A percentile compares a stretch with the other conserved stretches of the same genome.
Conservation (phyloP, 2,329 filamentous ascomycete species). For the Mycosphaerelloides madeirae region DNA sequence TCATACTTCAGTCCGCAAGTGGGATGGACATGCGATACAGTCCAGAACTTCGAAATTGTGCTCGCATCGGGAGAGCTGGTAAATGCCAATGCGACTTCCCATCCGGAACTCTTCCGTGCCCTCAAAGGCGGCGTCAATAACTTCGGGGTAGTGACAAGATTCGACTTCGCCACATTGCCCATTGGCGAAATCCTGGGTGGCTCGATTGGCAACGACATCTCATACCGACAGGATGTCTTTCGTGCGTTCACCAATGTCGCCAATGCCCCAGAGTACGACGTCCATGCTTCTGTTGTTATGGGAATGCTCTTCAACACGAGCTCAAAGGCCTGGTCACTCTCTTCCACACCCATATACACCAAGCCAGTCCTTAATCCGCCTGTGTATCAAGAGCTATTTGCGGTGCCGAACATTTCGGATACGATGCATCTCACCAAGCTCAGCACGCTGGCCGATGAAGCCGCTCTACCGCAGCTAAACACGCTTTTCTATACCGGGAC, state of each 20-base stretch:
- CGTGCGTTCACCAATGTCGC: constrained; percentile 2
- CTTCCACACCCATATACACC: constrained; percentile 7
- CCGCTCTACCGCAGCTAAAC: constrained; percentile 3
- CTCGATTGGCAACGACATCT: background rate
- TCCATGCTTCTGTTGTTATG: constrained; percentile 5
- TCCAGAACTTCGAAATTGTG: constrained; percentile 28
- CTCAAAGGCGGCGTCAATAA: constrained; percentile 42
- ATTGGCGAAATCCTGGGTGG: constrained; percentile 2
- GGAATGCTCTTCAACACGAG: constrained; percentile 1
- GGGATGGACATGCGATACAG: constrained; percentile 45
- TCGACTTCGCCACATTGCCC: constrained; percentile 30
- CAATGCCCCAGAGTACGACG: constrained; percentile 3
- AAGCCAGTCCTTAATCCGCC: background rate
- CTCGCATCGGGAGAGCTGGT: constrained; percentile 35
- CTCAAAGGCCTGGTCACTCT: constrained; percentile 2
- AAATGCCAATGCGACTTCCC: constrained; percentile 38
- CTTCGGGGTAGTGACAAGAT: constrained; percentile 45
- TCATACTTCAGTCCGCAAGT: constrained; percentile 44
- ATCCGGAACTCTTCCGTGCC: constrained; percentile 47
- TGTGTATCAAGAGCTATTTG: constrained; percentile 5
- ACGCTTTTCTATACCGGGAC: constrained; percentile 3
- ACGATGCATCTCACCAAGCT: constrained; percentile 2
- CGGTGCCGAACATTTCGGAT: constrained; percentile 1
- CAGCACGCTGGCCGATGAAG: constrained; percentile 4
- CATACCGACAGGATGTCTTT: constrained; percentile 1